Conservation (phyloP, 78 protist species). For the Emiliania huxleyi region DNA sequence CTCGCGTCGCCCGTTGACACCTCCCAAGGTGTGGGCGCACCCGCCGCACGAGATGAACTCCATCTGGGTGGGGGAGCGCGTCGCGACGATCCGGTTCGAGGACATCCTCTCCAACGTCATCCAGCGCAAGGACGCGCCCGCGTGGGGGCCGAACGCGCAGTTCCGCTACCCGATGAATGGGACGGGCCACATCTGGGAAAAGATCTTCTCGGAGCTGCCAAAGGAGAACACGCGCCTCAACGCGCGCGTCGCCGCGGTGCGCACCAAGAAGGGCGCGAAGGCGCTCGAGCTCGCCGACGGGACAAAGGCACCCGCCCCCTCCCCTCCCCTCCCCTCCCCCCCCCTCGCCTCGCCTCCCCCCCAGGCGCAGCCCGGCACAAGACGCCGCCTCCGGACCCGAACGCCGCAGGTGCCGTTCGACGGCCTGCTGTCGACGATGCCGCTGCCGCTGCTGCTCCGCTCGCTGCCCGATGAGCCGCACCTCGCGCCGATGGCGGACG, state of each 20-base stretch:
- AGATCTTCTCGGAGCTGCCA: background rate
- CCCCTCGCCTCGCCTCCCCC: no score
- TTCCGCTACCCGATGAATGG: slow-evolving; percentile 41
- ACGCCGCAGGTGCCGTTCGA: background rate
- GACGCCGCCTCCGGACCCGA: no score
- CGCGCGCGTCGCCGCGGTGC: background rate
- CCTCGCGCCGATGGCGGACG: background rate
- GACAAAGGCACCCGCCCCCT: background rate
- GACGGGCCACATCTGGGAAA: slow-evolving; percentile 19
- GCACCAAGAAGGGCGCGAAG: background rate
- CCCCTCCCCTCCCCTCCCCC: no score
- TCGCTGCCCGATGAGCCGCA: background rate
- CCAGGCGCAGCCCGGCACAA: no score
- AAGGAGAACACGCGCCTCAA: background rate
- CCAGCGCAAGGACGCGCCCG: background rate
- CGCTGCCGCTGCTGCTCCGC: slow-evolving; percentile 4
- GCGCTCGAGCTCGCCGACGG: background rate
- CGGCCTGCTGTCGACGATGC: slow-evolving; percentile 31
- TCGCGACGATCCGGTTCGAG: slow-evolving; percentile 5
- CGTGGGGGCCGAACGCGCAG: slow-evolving; percentile 43
- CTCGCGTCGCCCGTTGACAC: no score
- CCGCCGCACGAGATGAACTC: slow-evolving; percentile 26
- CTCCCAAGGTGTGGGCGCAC: slow-evolving; percentile 34
- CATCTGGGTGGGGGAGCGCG: slow-evolving; percentile 49
- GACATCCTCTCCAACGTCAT: slow-evolving; percentile 9